phyloP scores from a whole-genome alignment of 306 rosid species.

The Lagenaria siceraria region DNA sequence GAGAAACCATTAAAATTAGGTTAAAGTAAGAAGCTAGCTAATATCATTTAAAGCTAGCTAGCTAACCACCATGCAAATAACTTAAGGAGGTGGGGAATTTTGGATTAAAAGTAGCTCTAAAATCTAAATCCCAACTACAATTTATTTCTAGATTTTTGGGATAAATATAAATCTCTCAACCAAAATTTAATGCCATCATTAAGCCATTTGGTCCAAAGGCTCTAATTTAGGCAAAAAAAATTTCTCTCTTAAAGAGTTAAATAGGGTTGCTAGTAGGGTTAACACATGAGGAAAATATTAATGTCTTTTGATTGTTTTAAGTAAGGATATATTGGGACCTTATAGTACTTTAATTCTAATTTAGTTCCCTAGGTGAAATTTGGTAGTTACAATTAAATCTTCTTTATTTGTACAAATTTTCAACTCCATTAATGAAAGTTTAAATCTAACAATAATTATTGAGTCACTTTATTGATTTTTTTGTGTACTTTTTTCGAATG shows the following conservation, averaged over 20 bases:
- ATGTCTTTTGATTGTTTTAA: neutral
- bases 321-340: neutral
- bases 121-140: conserved; percentile 7
- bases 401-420: neutral
- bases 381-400: neutral
- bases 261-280: neutral
- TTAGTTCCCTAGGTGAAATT: neutral
- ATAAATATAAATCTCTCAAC: conserved; percentile 1
- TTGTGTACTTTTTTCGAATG: neutral
- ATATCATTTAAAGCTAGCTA: neutral
- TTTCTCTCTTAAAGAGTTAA: neutral
- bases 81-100: neutral
- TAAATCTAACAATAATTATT: neutral
- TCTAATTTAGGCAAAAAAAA: neutral
- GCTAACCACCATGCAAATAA: neutral
- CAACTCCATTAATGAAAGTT: neutral
- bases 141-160: neutral
- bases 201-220: neutral
- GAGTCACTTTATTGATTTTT: neutral
- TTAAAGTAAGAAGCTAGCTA: neutral
- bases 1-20: neutral
- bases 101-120: neutral
- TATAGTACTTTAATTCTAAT: conserved; percentile 1
- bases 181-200: neutral
- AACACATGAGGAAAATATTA: neutral